These are phyloP conservation scores for Saksenaea oblongispora DNA, from an alignment of 371 early-diverging fungal genomes.

Conservation along the genomic window DNA sequence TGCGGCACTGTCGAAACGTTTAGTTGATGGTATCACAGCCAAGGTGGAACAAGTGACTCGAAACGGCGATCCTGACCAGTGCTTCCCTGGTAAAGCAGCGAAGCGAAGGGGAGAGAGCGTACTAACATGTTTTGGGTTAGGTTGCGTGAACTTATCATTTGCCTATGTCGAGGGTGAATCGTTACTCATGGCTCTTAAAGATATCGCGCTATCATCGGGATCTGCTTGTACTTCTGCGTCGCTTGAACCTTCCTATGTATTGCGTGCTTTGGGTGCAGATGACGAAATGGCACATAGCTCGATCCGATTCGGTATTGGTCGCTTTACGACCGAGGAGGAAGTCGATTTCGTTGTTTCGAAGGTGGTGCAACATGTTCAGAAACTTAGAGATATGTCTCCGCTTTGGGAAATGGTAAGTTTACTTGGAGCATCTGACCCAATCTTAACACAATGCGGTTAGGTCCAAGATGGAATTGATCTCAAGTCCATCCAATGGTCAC, in stretches of 20 bases:
- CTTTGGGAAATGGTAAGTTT: conserved; percentile 95
- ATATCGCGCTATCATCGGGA: conserved; percentile 97
- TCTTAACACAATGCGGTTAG: conserved; percentile 18
- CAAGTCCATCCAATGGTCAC: conserved; percentile 91
- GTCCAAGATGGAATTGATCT: conserved; percentile 92
- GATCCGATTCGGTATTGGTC: conserved; percentile 98
- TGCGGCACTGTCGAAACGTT: conserved; percentile 71
- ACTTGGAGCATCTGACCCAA: neutral
- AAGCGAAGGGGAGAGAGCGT: neutral
- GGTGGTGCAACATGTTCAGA: conserved; percentile 90
- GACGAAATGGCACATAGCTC: conserved; percentile 99
- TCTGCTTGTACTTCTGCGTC: conserved; percentile 99
- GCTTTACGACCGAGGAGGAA: conserved; percentile 98
- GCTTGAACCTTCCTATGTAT: conserved; percentile 98
- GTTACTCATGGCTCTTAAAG: conserved; percentile 98
- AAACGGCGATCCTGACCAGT: conserved; percentile 83
- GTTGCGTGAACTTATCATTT: conserved; percentile 99
- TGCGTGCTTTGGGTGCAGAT: conserved; percentile 97
- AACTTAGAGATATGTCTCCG: conserved; percentile 97
- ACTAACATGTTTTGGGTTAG: conserved; percentile 7
- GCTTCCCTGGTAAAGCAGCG: conserved; percentile 75
- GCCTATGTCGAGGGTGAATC: conserved; percentile 99
- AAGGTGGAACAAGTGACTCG: conserved; percentile 83
- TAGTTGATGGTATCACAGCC: conserved; percentile 79
- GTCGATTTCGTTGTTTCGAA: conserved; percentile 89